Conservation (phyloP, 768 basidiomycete species). For the Podaxis carcinomalis region DNA sequence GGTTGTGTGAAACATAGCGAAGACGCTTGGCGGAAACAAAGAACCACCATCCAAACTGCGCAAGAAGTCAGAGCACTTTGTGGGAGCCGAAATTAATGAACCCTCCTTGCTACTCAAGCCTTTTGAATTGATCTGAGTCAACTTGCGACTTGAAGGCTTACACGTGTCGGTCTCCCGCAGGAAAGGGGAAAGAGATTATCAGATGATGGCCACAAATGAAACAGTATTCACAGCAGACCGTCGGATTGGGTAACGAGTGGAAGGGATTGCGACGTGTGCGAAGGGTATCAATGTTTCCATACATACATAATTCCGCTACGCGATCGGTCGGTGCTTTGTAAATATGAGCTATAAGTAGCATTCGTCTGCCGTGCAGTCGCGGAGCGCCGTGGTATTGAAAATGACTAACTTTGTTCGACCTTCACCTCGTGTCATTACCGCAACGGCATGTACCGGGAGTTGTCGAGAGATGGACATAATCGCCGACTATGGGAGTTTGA, state of each 20-base stretch:
- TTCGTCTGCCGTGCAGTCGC: not conserved
- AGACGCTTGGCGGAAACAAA: not conserved
- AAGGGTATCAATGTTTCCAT: not conserved
- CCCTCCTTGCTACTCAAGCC: not conserved
- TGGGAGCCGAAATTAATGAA: constrained; percentile 6
- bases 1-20: not conserved
- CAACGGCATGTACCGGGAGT: constrained; percentile 2
- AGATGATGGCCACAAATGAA: constrained; percentile 16
- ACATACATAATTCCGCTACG: not conserved
- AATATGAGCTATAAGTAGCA: constrained; percentile 1
- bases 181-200: constrained; percentile 8
- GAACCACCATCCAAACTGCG: not conserved
- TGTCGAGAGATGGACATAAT: not conserved
- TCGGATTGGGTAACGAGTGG: constrained; percentile 9
- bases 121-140: constrained; percentile 5
- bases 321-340: not conserved
- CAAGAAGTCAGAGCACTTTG: not conserved
- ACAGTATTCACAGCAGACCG: constrained; percentile 11
- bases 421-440: constrained; percentile 4
- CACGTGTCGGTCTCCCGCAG: constrained; percentile 1
- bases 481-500: not conserved
- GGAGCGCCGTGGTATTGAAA: constrained; percentile 8
- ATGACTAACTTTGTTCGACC: not conserved
- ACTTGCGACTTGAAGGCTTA: not conserved
- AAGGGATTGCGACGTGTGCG: not conserved